Conservation (phyloP, 768 basidiomycete species). For the Phanerochaete sordida region DNA sequence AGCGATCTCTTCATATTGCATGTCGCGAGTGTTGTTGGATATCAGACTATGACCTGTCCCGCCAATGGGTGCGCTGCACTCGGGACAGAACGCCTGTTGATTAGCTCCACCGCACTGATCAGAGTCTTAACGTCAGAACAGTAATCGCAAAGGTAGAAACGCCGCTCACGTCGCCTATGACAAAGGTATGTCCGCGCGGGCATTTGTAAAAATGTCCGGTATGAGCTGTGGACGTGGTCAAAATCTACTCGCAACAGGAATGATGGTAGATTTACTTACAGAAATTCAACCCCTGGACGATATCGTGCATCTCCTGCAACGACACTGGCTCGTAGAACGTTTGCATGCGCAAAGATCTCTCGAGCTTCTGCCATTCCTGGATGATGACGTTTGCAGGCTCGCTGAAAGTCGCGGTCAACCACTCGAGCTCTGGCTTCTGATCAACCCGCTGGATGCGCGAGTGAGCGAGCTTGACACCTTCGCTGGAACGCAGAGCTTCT, state of each 20-base stretch:
- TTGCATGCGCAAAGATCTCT: conserved; percentile 34
- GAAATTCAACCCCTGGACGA: conserved; percentile 50
- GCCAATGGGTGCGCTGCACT: conserved; percentile 27
- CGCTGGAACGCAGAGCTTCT: conserved; percentile 3
- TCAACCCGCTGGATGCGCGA: conserved; percentile 6
- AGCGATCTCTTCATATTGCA: conserved; percentile 21
- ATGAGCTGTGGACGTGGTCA: conserved; percentile 16
- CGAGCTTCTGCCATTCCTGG: conserved; percentile 45
- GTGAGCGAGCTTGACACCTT: background rate
- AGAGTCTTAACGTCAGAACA: background rate
- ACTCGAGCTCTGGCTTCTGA: conserved; percentile 25
- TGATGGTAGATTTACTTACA: conserved; percentile 32
- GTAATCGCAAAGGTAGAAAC: background rate
- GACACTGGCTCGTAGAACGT: conserved; percentile 53
- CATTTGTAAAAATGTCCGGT: conserved; percentile 30
- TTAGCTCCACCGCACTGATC: conserved; percentile 26
- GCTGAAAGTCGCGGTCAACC: conserved; percentile 44
- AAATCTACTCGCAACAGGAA: background rate
- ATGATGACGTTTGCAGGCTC: conserved; percentile 34
- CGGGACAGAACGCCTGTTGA: conserved; percentile 17
- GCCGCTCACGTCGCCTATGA: conserved; percentile 24
- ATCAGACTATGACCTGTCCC: conserved; percentile 20
- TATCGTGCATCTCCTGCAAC: conserved; percentile 44
- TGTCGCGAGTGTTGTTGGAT: conserved; percentile 17
- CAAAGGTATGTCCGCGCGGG: conserved; percentile 27